phyloP scores from a whole-genome alignment of 352 stramenopile genomes.

The Blastocystis hominis region DNA sequence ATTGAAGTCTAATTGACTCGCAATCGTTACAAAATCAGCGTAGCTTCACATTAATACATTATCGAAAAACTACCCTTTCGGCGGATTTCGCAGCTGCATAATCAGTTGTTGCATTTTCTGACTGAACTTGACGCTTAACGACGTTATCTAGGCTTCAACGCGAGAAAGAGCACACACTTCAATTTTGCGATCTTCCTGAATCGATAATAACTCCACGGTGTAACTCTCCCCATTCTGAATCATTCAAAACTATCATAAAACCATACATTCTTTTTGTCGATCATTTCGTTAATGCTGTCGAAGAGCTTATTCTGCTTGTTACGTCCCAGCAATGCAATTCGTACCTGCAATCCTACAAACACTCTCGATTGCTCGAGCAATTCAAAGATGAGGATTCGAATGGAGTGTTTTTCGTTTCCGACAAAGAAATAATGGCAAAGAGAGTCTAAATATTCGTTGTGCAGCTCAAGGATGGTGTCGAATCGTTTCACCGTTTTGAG shows the following conservation, averaged over 20 bases:
- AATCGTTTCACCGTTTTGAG: not conserved
- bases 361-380: not conserved
- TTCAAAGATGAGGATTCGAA: not conserved
- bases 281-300: not conserved
- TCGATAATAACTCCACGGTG: not conserved
- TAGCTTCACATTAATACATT: not conserved
- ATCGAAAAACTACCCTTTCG: not conserved
- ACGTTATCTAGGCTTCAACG: not conserved
- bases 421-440: conserved; percentile 1
- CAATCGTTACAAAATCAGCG: conserved; percentile 23
- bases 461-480: not conserved
- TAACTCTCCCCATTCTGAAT: conserved; percentile 4
- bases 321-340: not conserved
- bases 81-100: not conserved
- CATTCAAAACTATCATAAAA: not conserved
- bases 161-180: not conserved
- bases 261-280: conserved; percentile 21
- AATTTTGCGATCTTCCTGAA: not conserved
- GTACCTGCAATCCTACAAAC: conserved; percentile 9
- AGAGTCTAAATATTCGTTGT: not conserved
- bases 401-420: not conserved
- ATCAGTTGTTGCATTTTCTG: conserved; percentile 51
- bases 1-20: conserved; percentile 42
- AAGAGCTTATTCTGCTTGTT: conserved; percentile 3
- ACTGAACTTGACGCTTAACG: not conserved